Evolutionary conservation across 805 yeast genomes (phyloP), one percentile per base, ranked within the genome.

Genomic region (Ogataea nitratoaversa): DNA sequence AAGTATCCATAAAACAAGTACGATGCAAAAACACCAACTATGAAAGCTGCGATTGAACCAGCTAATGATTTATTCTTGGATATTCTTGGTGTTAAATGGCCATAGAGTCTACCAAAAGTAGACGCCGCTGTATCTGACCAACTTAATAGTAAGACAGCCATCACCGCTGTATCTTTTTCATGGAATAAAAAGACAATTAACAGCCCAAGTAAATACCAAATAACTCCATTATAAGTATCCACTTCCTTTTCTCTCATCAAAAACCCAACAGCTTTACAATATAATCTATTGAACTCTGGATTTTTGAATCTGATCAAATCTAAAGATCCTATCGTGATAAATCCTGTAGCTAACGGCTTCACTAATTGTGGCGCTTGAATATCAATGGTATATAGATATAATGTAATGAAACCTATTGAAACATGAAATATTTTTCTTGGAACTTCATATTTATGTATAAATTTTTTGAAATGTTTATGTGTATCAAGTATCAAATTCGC

Each of bases 41-140:
- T 49, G 53, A 86, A 86, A 5, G 98, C 95, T 19, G 96, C 98
- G 19, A 80, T 38, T 1, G 93, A 82, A 0, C 99, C 99, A 1
- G 96, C 96, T 34, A 93, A 67, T 3, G 95, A 84, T 62, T 93
- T 93, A 46, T 78, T 77, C 46, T 74, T 70, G 6, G 83, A 72
- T 17, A 91, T 62, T 55, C 82, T 79, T 30, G 95, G 95, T 7
- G 96, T 87, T 48, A 82, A 72, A 53, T 84, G 74, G 8, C 98
- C 98, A 60, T 67, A 91, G 40, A 75, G 76, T 49, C 99, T 74
- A 30, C 99, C 99, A 56, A 90, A 65, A 0, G 96, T 87, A 3
- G 96, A 87, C 2, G 99, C 99, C 2, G 97, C 91, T 8, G 98
- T 88, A 58, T 93, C 99, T 5, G 95, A 89, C 98, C 98, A 93